Evolutionary conservation across 2,329 filamentous ascomycete species (phyloP).

Genomic region (Fusarium papillatum): DNA sequence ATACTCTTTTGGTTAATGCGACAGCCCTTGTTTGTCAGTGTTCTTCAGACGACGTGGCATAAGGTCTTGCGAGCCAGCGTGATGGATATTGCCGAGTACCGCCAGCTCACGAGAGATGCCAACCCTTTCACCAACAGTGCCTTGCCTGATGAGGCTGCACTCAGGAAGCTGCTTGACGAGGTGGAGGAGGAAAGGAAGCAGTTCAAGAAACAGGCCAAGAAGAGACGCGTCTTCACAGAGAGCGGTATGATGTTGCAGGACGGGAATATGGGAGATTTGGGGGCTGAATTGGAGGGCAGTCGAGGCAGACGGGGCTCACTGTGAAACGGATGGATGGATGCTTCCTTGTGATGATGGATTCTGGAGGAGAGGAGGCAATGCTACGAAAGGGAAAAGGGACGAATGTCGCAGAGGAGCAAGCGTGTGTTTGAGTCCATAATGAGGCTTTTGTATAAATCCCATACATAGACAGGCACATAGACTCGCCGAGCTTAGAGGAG

Average conservation of each 20-base stretch:
- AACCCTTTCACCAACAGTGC: constrained; percentile 22
- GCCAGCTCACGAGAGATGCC: constrained; percentile 29
- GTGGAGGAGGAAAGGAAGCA: not conserved
- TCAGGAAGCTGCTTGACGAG: constrained; percentile 39
- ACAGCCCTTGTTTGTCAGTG: constrained; percentile 37
- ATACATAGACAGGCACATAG: not conserved
- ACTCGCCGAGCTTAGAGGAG: constrained; percentile 8
- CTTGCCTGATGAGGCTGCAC: constrained; percentile 30
- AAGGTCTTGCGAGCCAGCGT: constrained; percentile 40
- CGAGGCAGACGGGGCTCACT: constrained; percentile 36
- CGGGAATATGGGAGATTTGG: not conserved
- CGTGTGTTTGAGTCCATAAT: constrained; percentile 5
- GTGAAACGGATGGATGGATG: constrained; percentile 12
- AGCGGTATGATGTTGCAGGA: not conserved
- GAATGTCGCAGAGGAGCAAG: not conserved
- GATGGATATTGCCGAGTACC: constrained; percentile 44
- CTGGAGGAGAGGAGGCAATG: not conserved
- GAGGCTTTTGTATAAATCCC: constrained; percentile 27
- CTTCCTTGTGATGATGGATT: not conserved
- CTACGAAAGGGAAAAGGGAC: not conserved
- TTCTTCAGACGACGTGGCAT: constrained; percentile 45
- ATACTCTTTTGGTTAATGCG: constrained; percentile 45
- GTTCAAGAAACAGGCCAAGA: not conserved
- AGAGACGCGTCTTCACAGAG: not conserved
- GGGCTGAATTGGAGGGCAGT: not conserved